A percentile compares a stretch with the other conserved stretches of the same genome.
phyloP scores from a whole-genome alignment of 1,284 basidiomycete genomes.

The Tilletia setariae region DNA sequence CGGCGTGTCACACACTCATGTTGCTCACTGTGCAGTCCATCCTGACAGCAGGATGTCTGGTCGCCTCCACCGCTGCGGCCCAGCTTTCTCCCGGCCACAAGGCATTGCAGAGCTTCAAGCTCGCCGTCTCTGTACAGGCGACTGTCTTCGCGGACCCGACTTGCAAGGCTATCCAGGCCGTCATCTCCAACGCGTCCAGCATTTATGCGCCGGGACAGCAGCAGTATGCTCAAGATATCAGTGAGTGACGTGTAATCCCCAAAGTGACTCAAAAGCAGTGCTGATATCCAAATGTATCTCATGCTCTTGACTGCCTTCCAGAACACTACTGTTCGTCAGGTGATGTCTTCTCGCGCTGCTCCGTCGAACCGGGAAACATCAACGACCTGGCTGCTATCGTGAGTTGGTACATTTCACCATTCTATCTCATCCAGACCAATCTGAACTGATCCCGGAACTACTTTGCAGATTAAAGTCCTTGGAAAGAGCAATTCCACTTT shows the following conservation, averaged over 20 bases:
- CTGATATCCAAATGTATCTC: too few species aligned
- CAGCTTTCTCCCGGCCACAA: too few species aligned
- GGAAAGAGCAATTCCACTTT: background rate
- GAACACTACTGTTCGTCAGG: slow-evolving; percentile 7
- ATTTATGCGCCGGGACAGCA: background rate
- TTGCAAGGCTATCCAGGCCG: slow-evolving; percentile 10
- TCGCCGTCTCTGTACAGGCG: too few species aligned
- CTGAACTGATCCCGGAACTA: too few species aligned
- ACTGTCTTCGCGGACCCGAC: background rate
- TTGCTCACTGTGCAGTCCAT: too few species aligned
- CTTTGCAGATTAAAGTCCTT: slow-evolving; percentile 23
- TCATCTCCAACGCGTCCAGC: slow-evolving; percentile 15
- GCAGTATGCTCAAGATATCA: background rate
- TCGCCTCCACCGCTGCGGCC: too few species aligned
- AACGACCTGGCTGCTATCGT: slow-evolving; percentile 22
- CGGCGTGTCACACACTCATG: too few species aligned
- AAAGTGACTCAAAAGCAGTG: background rate
- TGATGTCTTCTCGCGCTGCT: slow-evolving; percentile 17
- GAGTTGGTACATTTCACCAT: too few species aligned
- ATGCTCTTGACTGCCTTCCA: background rate
- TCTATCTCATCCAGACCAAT: too few species aligned
- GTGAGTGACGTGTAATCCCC: background rate
- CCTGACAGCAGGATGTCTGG: too few species aligned
- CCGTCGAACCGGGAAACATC: slow-evolving; percentile 20
- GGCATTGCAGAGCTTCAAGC: too few species aligned